Base-by-base conservation (phyloP, 495 filamentous ascomycete species). In the Pyrenopolyporus hunteri region DNA sequence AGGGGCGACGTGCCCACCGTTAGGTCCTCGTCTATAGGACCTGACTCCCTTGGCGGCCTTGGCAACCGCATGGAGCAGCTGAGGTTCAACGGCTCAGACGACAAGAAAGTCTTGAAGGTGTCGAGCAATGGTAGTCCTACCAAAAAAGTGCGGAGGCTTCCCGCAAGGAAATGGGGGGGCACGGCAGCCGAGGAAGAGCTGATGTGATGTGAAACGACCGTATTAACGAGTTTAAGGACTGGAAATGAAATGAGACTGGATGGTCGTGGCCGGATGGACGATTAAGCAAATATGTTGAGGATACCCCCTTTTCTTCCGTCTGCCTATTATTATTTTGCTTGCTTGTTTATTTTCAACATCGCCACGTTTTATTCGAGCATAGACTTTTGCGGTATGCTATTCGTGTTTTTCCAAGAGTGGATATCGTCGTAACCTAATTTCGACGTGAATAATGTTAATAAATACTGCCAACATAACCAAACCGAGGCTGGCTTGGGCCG, bases 91-190 rank as follows among this genome's bases (percentile, higher is more conserved):
- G 51, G 60, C 47, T 56, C 54, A 43, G 64, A 53, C 8, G 44
- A 28, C 9, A 63, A 69, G 60, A 69, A 66, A 33, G 47, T 63
- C 8, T 45, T 67, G 0, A 67, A 69, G 43, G 61, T 72, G 45
- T 55, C 57, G 1, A 59, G 57, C 10, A 60, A 32, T 43, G 58
- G 64, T 0, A 70, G 66, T 22, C 59, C 75, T 42, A 73, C 73
- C 8, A 77, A 77, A 60, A 77, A 76, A 49, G 52, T 77, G n/a
- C 70, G 75, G 4, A 74, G 73, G 63, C 58, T 79, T 29, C 57
- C 63, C 16, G 55, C 66, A 13, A 76, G 73, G 67, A 67, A 70
- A 55, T 79, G 76, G 69, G 63, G 57, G 48, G 69, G 68, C 31
- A 55, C 55, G 16, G 35, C 58, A 23, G 58, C 37, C 13, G 73